A percentile compares a stretch with the other conserved stretches of the same genome.
Conservation (phyloP, 2,329 filamentous ascomycete genomes). For the Fusarium newnesense region DNA sequence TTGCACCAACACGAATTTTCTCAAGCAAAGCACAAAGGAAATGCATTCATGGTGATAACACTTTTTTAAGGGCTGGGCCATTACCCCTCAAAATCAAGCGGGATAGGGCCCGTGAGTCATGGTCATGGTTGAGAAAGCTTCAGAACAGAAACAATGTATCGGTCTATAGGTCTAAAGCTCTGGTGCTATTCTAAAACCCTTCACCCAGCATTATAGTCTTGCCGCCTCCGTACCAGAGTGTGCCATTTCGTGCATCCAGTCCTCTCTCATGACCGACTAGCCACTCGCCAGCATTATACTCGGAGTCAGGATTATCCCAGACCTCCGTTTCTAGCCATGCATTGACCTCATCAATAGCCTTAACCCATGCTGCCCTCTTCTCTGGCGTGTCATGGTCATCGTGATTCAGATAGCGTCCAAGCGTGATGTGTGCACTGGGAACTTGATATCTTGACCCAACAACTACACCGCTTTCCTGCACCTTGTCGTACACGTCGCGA, state of each 20-base stretch:
- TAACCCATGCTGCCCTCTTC: constrained; percentile 72
- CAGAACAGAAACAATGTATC: constrained; percentile 11
- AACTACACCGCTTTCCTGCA: constrained; percentile 69
- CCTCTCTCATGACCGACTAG: constrained; percentile 87
- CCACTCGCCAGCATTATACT: constrained; percentile 76
- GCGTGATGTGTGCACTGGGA: constrained; percentile 88
- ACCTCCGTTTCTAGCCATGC: constrained; percentile 75
- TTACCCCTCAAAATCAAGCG: constrained; percentile 8
- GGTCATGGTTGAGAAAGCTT: constrained; percentile 11
- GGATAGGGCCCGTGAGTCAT: not conserved
- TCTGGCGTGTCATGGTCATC: constrained; percentile 69
- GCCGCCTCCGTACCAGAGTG: constrained; percentile 89
- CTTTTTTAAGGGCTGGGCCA: constrained; percentile 4
- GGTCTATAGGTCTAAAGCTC: constrained; percentile 26
- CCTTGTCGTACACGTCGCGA: constrained; percentile 76
- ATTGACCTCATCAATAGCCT: constrained; percentile 81
- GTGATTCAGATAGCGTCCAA: constrained; percentile 80
- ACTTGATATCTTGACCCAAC: constrained; percentile 86
- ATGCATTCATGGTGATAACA: constrained; percentile 7
- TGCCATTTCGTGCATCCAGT: constrained; percentile 78
- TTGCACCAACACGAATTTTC: constrained; percentile 35
- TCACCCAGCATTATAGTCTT: constrained; percentile 72
- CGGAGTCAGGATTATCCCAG: constrained; percentile 67
- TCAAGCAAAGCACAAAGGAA: constrained; percentile 9
- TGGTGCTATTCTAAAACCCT: constrained; percentile 60